Evolutionary conservation across 2,329 filamentous ascomycete species (phyloP).

Genomic region (Colletotrichum musae): DNA sequence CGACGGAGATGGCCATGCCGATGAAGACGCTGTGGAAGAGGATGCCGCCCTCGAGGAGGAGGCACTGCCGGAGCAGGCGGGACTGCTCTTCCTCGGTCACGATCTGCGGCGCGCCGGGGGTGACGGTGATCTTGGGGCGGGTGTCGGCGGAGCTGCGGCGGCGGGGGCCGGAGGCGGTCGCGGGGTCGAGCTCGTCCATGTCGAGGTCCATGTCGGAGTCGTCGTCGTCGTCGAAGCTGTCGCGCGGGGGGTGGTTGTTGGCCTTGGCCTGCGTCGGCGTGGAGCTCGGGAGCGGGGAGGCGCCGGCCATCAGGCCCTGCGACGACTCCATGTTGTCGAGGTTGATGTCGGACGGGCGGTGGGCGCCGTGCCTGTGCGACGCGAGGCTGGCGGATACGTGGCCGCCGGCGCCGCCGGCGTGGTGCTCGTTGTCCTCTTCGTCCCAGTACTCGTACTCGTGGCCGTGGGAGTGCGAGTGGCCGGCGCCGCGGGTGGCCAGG

Average conservation of each 20-base stretch:
- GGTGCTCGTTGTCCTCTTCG: slow-evolving; percentile 56
- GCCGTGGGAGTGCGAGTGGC: slow-evolving; percentile 67
- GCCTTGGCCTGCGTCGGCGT: slow-evolving; percentile 55
- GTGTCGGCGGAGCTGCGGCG: slow-evolving; percentile 46
- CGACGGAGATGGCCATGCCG: slow-evolving; percentile 87
- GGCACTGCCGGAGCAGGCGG: slow-evolving; percentile 80
- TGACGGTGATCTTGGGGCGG: slow-evolving; percentile 42
- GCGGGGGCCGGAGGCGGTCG: slow-evolving; percentile 41
- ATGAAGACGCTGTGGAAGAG: slow-evolving; percentile 90
- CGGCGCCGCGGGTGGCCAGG: slow-evolving; percentile 79
- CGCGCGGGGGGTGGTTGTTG: slow-evolving; percentile 27
- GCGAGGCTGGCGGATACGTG: slow-evolving; percentile 50
- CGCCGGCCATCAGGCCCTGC: slow-evolving; percentile 70
- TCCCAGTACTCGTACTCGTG: slow-evolving; percentile 66
- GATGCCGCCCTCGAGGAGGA: slow-evolving; percentile 86
- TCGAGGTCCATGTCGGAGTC: slow-evolving; percentile 73
- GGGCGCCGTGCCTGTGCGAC: slow-evolving; percentile 53
- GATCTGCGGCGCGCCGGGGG: slow-evolving; percentile 30
- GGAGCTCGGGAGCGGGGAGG: slow-evolving; percentile 71
- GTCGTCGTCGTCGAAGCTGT: slow-evolving; percentile 53
- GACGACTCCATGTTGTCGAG: slow-evolving; percentile 66
- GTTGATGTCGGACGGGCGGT: slow-evolving; percentile 64
- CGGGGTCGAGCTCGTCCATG: slow-evolving; percentile 72
- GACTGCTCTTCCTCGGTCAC: slow-evolving; percentile 70
- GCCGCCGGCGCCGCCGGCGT: slow-evolving; percentile 38